phyloP scores from a whole-genome alignment of 305 asterid genomes.

The Fraxinus sp. region DNA sequence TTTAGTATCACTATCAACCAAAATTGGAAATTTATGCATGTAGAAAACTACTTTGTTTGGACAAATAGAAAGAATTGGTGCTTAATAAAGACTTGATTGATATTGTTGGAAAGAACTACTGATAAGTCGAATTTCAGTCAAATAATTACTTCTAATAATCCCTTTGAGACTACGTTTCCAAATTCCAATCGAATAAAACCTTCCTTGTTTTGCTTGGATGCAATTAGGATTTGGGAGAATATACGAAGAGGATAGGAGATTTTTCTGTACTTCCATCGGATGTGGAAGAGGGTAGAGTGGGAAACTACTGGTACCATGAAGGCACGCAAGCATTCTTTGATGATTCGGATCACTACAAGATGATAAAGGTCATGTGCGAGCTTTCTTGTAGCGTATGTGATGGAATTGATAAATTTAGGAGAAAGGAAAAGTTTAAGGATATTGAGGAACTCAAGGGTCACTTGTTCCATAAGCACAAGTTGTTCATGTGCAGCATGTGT shows the following conservation, averaged over 20 bases:
- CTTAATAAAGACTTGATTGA: neutral
- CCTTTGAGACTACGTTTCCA: neutral
- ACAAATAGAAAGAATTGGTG: too few species aligned
- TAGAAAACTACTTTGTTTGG: neutral
- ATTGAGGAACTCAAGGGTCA: slow-evolving; percentile 88
- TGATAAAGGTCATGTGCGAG: slow-evolving; percentile 94
- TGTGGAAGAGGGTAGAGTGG: slow-evolving; percentile 73
- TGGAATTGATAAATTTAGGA: slow-evolving; percentile 52
- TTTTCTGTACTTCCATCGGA: slow-evolving; percentile 64
- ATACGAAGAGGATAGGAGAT: slow-evolving; percentile 63
- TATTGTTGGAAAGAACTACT: neutral
- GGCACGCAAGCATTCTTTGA: slow-evolving; percentile 85
- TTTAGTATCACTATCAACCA: neutral
- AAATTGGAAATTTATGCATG: neutral
- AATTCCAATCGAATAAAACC: too few species aligned
- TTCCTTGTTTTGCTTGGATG: slow-evolving; percentile 9
- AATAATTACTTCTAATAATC: neutral
- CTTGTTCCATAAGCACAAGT: slow-evolving; percentile 72
- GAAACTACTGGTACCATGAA: slow-evolving; percentile 82
- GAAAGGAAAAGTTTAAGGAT: slow-evolving; percentile 60
- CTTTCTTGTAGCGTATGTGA: slow-evolving; percentile 90
- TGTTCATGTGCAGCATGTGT: slow-evolving; percentile 89
- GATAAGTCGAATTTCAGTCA: neutral
- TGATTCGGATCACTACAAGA: slow-evolving; percentile 86
- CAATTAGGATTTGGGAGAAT: slow-evolving; percentile 76